Evolutionary conservation across 2,329 filamentous ascomycete genomes (phyloP).

Genomic region (Exophiala sp.): DNA sequence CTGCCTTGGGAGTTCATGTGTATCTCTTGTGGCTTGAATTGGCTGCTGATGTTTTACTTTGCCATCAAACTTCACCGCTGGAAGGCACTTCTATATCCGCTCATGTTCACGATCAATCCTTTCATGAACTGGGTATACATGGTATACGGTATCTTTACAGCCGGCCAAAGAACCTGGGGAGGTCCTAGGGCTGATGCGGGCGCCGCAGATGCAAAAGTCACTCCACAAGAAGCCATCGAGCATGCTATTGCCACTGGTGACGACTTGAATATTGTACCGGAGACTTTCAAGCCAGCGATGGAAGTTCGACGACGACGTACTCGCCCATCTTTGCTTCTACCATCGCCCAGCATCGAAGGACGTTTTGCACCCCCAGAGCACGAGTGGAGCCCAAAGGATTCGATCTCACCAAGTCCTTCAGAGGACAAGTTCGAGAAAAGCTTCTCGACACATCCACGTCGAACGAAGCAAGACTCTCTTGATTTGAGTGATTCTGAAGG

Average conservation of each 20-base stretch:
- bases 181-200: constrained; percentile 88
- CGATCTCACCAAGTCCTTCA: constrained; percentile 10
- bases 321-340: constrained; percentile 56
- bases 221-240: constrained; percentile 78
- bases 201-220: constrained; percentile 69
- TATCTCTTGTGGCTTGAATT: constrained; percentile 88
- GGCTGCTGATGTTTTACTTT: constrained; percentile 94
- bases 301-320: constrained; percentile 27
- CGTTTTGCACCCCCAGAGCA: constrained; percentile 71
- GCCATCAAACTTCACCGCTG: constrained; percentile 79
- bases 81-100: constrained; percentile 90
- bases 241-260: constrained; percentile 74
- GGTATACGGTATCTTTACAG: constrained; percentile 94
- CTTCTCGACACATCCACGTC: constrained; percentile 1
- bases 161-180: constrained; percentile 91
- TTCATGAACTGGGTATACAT: constrained; percentile 99
- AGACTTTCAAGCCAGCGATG: constrained; percentile 65
- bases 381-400: constrained; percentile 55
- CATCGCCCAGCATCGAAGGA: constrained; percentile 71
- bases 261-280: constrained; percentile 83
- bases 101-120: constrained; percentile 94
- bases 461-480: constrained; percentile 22
- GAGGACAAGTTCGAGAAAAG: constrained; percentile 8
- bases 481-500: constrained; percentile 28
- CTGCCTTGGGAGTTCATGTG: constrained; percentile 91